Evolutionary conservation across 805 yeast species (phyloP).

Genomic region (Zygosaccharomyces kombuchaensis): DNA sequence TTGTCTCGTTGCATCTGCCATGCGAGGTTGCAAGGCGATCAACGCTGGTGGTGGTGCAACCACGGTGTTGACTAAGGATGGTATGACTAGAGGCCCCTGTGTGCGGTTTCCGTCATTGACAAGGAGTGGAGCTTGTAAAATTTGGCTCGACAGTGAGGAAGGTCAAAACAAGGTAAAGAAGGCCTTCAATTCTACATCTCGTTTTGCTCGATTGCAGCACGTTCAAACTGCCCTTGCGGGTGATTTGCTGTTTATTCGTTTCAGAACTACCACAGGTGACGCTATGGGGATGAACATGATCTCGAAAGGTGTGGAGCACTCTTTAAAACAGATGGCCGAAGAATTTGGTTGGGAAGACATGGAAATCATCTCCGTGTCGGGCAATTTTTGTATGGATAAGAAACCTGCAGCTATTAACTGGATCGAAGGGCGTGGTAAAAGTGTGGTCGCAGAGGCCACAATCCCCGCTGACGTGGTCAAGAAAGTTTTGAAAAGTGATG

Average conservation of each 20-base stretch:
- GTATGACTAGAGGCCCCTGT: conserved; percentile 99
- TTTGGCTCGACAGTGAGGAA: conserved; percentile 94
- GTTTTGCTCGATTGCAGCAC: conserved; percentile 92
- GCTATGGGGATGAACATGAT: conserved; percentile 99
- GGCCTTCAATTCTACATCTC: conserved; percentile 93
- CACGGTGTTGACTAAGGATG: conserved; percentile 89
- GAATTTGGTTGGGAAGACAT: conserved; percentile 92
- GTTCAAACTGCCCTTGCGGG: conserved; percentile 95
- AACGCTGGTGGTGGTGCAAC: conserved; percentile 95
- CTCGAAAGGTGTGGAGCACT: conserved; percentile 92
- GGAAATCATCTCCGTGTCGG: conserved; percentile 88
- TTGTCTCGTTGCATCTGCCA: conserved; percentile 94
- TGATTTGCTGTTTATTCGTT: conserved; percentile 77
- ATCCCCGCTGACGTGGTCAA: conserved; percentile 78
- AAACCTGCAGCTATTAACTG: conserved; percentile 98
- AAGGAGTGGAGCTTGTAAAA: conserved; percentile 91
- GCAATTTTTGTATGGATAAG: conserved; percentile 96
- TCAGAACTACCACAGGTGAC: conserved; percentile 98
- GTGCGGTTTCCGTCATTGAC: conserved; percentile 76
- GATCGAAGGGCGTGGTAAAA: conserved; percentile 99
- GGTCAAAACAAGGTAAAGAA: conserved; percentile 78
- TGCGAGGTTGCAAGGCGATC: conserved; percentile 98
- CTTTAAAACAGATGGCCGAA: conserved; percentile 78
- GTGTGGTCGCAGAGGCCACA: conserved; percentile 93
- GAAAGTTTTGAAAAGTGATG: conserved; percentile 85